Evolutionary conservation across 768 basidiomycete genomes (phyloP).

Genomic region (Wakefieldia striispora): DNA sequence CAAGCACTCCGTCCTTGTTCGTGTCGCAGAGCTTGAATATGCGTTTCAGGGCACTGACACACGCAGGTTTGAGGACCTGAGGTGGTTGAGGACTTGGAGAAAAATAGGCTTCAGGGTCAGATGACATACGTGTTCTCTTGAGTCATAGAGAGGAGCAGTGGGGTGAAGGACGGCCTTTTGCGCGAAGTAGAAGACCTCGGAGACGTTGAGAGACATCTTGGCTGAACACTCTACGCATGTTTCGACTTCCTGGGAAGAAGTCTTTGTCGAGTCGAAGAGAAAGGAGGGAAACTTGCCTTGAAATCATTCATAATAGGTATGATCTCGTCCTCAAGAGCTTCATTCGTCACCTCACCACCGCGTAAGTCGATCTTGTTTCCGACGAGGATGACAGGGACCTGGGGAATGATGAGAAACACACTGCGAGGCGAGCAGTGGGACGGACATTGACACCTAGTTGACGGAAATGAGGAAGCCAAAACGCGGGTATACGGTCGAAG

Average conservation of each 20-base stretch:
- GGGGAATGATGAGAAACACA: slow-evolving; percentile 7
- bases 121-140: slow-evolving; percentile 82
- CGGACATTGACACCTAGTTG: slow-evolving; percentile 92
- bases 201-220: slow-evolving; percentile 84
- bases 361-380: slow-evolving; percentile 98
- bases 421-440: slow-evolving; percentile 7
- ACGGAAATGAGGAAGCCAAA: slow-evolving; percentile 95
- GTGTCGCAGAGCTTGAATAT: slow-evolving; percentile 97
- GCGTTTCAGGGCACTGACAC: slow-evolving; percentile 79
- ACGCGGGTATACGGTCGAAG: slow-evolving; percentile 96
- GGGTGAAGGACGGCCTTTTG: slow-evolving; percentile 98
- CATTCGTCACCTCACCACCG: slow-evolving; percentile 90
- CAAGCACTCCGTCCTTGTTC: slow-evolving; percentile 91
- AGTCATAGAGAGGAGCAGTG: slow-evolving; percentile 95
- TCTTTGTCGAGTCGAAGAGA: slow-evolving; percentile 5
- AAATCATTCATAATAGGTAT: slow-evolving; percentile 98
- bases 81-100: slow-evolving; percentile 9
- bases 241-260: slow-evolving; percentile 79
- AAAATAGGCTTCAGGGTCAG: background rate
- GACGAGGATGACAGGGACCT: slow-evolving; percentile 96
- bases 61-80: slow-evolving; percentile 92
- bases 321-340: slow-evolving; percentile 92
- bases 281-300: slow-evolving; percentile 57
- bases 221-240: slow-evolving; percentile 99
- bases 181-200: slow-evolving; percentile 97